Percentiles rank a stretch among this genome's conserved stretches.
Conservation (phyloP, 2,329 filamentous ascomycete genomes). For the Elsinoe australis region DNA sequence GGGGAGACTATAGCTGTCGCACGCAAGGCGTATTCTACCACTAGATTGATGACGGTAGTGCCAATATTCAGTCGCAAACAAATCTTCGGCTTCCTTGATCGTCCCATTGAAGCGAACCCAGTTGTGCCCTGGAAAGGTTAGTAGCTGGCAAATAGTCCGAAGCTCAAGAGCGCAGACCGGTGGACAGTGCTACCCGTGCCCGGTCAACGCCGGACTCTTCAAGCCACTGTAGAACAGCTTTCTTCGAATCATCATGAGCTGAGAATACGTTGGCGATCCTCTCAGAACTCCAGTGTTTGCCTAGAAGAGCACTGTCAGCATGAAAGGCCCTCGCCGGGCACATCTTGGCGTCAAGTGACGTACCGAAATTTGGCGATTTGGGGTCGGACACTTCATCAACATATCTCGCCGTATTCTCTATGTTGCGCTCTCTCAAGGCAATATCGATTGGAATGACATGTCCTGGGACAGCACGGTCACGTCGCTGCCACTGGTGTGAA, state of each 20-base stretch:
- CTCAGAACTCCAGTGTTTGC: conserved; percentile 27
- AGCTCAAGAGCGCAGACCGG: not conserved
- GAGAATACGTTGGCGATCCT: conserved; percentile 27
- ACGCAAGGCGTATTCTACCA: conserved; percentile 32
- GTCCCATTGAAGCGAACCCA: conserved; percentile 13
- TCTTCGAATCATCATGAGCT: conserved; percentile 23
- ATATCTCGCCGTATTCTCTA: conserved; percentile 23
- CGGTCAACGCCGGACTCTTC: conserved; percentile 22
- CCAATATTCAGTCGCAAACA: conserved; percentile 36
- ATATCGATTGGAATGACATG: conserved; percentile 26
- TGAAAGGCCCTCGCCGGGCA: not conserved
- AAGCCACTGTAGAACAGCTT: conserved; percentile 26
- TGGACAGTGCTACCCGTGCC: conserved; percentile 14
- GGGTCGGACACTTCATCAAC: conserved; percentile 27
- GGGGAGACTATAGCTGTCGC: conserved; percentile 34
- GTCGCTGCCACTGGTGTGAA: conserved; percentile 23
- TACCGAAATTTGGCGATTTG: conserved; percentile 24
- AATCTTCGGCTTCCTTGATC: conserved; percentile 28
- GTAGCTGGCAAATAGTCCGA: not conserved
- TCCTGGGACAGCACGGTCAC: conserved; percentile 20
- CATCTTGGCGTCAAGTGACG: not conserved
- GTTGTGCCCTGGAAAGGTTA: not conserved
- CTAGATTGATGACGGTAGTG: conserved; percentile 32
- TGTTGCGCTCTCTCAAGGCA: conserved; percentile 25
- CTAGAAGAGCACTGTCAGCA: conserved; percentile 3